Base-by-base conservation (phyloP, 164 flowering plant genomes). In the Paratinospora sagittata region DNA sequence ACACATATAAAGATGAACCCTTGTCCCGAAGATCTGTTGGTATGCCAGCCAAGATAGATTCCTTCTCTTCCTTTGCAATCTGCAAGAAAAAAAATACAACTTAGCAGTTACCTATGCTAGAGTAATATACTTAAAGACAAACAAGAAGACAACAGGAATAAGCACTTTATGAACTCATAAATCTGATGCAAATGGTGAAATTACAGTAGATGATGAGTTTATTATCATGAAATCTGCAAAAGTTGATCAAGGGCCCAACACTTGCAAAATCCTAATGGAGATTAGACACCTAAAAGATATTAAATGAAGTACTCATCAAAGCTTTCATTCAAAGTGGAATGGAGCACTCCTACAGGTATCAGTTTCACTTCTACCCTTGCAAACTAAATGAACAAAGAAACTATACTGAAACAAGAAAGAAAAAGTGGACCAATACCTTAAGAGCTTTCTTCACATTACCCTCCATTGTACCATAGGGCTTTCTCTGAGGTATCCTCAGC, bases 401-500 rank as follows among this genome's bases (percentile, higher is more conserved):
- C 12, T 8, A 24, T 43, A 27, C 12, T 5, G 8, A 30, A 39
- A n/a, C 17, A 10, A 21, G 0, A 17, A 43, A 24, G 26, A 21
- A 52, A 19, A n/a, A 45, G 3, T 16, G 34, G 33, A 43, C 47
- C 0, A 27, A 24, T 82, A 92, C 97, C 97, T 90, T 88, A 27
- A 94, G 78, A 72, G 96, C 90, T 88, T 85, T 94, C 85, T 94
- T 89, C 65, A 88, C 95, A 83, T 94, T 89, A 17, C 92, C 86
- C 85, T 94, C 97, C 98, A 94, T 92, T 45, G 98, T 92, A 81
- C 97, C 93, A 79, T 75, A 94, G 45, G 98, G 98, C 80, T 94
- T 94, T 82, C 98, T 84, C 78, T 94, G 98, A 36, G 98, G 98
- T 74, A 94, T 94, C 80, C 98, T 90, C 37, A 92, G 85, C 83